These are phyloP conservation scores for Kodamaea fukazawae DNA, from an alignment of 805 yeast species.

Conservation along the genomic window DNA sequence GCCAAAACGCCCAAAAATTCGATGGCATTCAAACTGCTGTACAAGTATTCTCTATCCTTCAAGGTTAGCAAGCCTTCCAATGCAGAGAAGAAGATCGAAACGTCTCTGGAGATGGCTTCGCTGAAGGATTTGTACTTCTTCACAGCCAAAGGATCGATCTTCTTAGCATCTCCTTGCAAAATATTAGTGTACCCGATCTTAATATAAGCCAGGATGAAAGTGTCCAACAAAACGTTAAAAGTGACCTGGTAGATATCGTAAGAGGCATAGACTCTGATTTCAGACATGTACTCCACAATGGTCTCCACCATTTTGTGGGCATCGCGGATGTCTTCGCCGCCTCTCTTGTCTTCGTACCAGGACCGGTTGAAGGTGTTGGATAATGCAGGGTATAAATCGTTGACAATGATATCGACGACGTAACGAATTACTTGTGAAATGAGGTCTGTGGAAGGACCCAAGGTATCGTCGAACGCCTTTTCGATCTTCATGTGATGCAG, in stretches of 20 bases:
- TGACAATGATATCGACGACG: slow-evolving; percentile 65
- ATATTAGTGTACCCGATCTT: slow-evolving; percentile 41
- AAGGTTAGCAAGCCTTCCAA: slow-evolving; percentile 38
- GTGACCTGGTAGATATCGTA: slow-evolving; percentile 41
- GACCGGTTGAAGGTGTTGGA: slow-evolving; percentile 58
- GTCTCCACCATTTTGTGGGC: slow-evolving; percentile 69
- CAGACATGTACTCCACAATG: slow-evolving; percentile 68
- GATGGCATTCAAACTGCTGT: slow-evolving; percentile 39
- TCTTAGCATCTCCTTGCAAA: slow-evolving; percentile 40
- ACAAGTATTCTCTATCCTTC: slow-evolving; percentile 37
- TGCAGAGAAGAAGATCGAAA: slow-evolving; percentile 34
- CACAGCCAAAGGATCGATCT: slow-evolving; percentile 36
- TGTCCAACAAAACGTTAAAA: slow-evolving; percentile 36
- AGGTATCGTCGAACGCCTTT: slow-evolving; percentile 39
- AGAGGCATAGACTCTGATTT: slow-evolving; percentile 49
- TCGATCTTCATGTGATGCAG: slow-evolving; percentile 34
- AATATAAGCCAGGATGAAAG: slow-evolving; percentile 36
- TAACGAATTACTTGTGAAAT: slow-evolving; percentile 71
- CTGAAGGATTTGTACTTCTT: slow-evolving; percentile 38
- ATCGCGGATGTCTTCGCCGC: slow-evolving; percentile 37
- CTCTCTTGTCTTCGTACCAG: slow-evolving; percentile 59
- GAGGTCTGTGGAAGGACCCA: slow-evolving; percentile 71
- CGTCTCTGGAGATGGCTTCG: slow-evolving; percentile 39
- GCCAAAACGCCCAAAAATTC: slow-evolving; percentile 41
- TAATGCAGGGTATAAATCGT: slow-evolving; percentile 66